Evolutionary conservation across 768 basidiomycete genomes (phyloP).

Genomic region (Trametes coccinea): DNA sequence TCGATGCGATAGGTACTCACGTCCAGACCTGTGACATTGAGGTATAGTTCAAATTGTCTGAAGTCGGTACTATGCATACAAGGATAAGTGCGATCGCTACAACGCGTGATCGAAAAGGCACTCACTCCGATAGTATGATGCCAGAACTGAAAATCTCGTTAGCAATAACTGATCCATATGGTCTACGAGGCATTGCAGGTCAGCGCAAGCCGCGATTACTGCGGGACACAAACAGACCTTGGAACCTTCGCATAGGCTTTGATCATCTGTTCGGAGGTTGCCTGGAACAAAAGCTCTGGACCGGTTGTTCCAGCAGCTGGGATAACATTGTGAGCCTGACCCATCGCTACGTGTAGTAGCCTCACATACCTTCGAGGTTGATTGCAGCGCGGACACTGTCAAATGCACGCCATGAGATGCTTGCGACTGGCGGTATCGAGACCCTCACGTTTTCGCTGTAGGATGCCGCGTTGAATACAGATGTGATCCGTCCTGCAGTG

Average conservation of each 20-base stretch:
- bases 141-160: conserved; percentile 94
- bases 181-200: conserved; percentile 41
- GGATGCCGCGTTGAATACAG: conserved; percentile 90
- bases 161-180: conserved; percentile 86
- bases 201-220: not conserved
- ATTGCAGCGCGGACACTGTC: conserved; percentile 78
- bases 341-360: not conserved
- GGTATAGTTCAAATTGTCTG: conserved; percentile 87
- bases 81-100: not conserved
- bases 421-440: not conserved
- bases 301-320: conserved; percentile 85
- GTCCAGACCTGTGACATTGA: conserved; percentile 90
- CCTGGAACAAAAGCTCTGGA: conserved; percentile 91
- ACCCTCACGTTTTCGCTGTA: conserved; percentile 60
- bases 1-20: conserved; percentile 42
- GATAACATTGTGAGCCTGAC: not conserved
- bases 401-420: not conserved
- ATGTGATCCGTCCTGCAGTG: conserved; percentile 92
- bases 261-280: conserved; percentile 94
- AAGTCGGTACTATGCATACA: conserved; percentile 77
- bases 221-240: conserved; percentile 40
- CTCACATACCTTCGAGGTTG: conserved; percentile 77
- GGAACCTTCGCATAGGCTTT: conserved; percentile 85
- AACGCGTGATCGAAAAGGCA: conserved; percentile 10
- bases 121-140: conserved; percentile 85